Base-by-base conservation (phyloP, 345 rosid genomes). In the Citrus glauca region DNA sequence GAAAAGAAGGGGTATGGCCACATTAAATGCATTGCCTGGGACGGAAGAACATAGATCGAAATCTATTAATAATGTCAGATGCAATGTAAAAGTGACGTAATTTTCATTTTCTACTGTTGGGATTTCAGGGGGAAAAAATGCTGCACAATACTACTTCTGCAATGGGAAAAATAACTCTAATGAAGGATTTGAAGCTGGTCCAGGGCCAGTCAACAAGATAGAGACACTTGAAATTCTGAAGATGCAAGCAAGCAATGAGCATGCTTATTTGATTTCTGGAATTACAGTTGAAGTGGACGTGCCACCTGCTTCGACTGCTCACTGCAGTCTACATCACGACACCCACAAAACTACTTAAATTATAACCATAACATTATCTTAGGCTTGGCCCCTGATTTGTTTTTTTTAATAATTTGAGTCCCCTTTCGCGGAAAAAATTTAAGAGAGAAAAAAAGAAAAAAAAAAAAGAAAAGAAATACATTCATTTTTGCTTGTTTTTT, bases 301-400 rank as follows among this genome's bases (percentile, higher is more conserved):
- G 45, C 69, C 68, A 59, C 69, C 83, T 56, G 72, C 83, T 64
- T 3, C 9, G 38, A 25, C 61, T 70, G 61, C 25, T 35, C 66
- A 1, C 66, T 75, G 14, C 28, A 8, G 38, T 67, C 42, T 30
- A 38, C 40, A 62, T 63, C 74, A 40, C 45, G 28, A 63, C 75
- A 62, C 66, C 62, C 55, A n/a, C 70, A 16, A 33, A 61, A 69
- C 55, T 77, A 14, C 11, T 48, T 17, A 27, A 28, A 69, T 28
- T 17, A 17, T 48, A 24, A 66, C 19, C 71, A 37, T 37, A 64
- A 64, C 0, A 17, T 53, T 5, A 17, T 16, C 57, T 17, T 53
- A 5, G 57, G 50, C 50, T 45, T 45, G 4, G 17, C 50, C 50
- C 4, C 14, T 0, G 48, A 10, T 10, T 42, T 42, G 10, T 9